Conservation (phyloP, 2,329 filamentous ascomycete genomes). For the Pseudocercospora crystallina region DNA sequence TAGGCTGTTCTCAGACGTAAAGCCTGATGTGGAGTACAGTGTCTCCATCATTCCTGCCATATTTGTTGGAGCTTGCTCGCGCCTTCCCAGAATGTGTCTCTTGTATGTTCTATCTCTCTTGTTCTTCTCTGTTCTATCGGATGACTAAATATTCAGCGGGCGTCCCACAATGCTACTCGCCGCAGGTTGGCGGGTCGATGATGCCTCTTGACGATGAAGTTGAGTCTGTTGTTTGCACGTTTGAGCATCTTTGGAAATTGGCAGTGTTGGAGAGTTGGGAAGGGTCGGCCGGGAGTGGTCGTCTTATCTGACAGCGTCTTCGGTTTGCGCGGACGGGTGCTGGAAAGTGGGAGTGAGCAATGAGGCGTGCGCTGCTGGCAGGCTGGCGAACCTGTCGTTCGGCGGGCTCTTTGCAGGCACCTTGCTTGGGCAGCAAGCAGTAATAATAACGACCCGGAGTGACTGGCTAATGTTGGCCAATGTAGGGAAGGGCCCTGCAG, state of each 20-base stretch:
- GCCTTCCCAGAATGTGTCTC: not conserved
- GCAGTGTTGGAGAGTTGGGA: conserved; percentile 1
- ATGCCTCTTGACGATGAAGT: conserved; percentile 33
- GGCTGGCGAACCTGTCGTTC: conserved; percentile 3
- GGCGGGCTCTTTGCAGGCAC: not conserved
- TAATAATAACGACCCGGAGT: conserved; percentile 4
- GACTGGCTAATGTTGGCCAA: not conserved
- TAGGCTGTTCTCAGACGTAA: conserved; percentile 25
- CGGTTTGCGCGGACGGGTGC: conserved; percentile 5
- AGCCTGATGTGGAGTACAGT: conserved; percentile 26
- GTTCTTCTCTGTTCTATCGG: not conserved
- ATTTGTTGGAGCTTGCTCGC: not conserved
- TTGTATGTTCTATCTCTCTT: not conserved
- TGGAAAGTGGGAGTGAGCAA: conserved; percentile 9
- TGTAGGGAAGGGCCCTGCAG: conserved; percentile 17
- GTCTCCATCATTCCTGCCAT: conserved; percentile 22
- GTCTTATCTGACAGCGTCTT: conserved; percentile 17
- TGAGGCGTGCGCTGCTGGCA: conserved; percentile 11
- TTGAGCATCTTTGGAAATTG: conserved; percentile 30
- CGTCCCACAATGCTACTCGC: conserved; percentile 19
- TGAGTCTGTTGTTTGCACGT: conserved; percentile 26
- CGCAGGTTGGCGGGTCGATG: conserved; percentile 27
- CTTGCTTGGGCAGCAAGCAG: conserved; percentile 18
- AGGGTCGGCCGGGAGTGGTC: not conserved
- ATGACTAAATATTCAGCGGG: conserved; percentile 21